A percentile compares a stretch with the other conserved stretches of the same genome.
phyloP scores from a whole-genome alignment of 768 basidiomycete species.

The Holtermannia corniformis region DNA sequence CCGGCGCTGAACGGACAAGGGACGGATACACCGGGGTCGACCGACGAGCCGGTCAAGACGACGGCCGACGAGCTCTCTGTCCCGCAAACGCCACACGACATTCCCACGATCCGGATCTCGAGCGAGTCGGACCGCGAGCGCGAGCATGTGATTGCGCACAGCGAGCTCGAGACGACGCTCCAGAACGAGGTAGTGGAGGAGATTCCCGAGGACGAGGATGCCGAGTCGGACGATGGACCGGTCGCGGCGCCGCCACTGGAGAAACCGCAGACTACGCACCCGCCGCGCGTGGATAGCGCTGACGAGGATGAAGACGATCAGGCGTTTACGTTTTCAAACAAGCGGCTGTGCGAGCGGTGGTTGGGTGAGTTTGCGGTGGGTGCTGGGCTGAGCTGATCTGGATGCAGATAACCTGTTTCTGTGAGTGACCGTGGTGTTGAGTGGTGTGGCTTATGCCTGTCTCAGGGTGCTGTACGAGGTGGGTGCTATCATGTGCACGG shows the following conservation, averaged over 20 bases:
- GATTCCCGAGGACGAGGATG: conserved; percentile 9
- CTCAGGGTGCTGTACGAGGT: conserved; percentile 97
- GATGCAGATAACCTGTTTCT: conserved; percentile 58
- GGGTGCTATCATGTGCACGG: conserved; percentile 24
- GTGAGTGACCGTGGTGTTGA: conserved; percentile 11
- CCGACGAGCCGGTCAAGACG: conserved; percentile 33
- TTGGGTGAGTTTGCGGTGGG: conserved; percentile 45
- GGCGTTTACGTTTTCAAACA: conserved; percentile 86
- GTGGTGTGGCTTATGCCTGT: neutral
- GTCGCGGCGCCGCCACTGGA: conserved; percentile 32
- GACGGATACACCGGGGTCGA: neutral
- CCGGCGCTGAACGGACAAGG: conserved; percentile 2
- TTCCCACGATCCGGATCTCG: conserved; percentile 69
- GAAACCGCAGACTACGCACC: conserved; percentile 33
- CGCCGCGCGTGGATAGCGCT: conserved; percentile 6
- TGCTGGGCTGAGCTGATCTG: neutral
- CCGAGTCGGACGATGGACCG: conserved; percentile 3
- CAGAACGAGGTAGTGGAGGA: conserved; percentile 43
- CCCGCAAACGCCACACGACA: conserved; percentile 33
- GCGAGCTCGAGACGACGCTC: conserved; percentile 20
- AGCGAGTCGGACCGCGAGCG: conserved; percentile 56
- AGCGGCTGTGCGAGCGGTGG: conserved; percentile 94
- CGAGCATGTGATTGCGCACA: conserved; percentile 50
- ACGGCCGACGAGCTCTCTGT: conserved; percentile 30
- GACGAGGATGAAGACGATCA: conserved; percentile 10